Evolutionary conservation across 1,284 basidiomycete species (phyloP), one percentile per base, ranked within the genome.

Genomic region (Microbotryum intermedium): DNA sequence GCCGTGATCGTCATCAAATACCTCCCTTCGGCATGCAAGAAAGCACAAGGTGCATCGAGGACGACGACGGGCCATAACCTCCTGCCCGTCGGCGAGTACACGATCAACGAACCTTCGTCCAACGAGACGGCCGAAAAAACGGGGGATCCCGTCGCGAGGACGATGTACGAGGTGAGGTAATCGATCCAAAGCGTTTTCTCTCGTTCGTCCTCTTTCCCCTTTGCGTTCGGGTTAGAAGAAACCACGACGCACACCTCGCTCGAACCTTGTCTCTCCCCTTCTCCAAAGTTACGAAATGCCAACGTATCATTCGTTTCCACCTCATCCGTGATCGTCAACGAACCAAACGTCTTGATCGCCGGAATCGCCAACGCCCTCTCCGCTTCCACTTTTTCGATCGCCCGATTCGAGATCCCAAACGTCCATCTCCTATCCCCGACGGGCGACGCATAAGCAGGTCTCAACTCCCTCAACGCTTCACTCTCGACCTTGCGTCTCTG

Each of bases 131-230:
- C 91, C 64, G 84, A 84, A 72, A 90, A 90, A 2, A 72, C 71
- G 2, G 74, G 72, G 0, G 87, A 86, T 0, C 84, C 83, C 1
- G 83, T 83, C 34, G 89, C 73, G 0, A 80, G 77, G 6, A 93
- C 72, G 6, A 83, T 83, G 7, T 85, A 84, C 0, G 81, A 82
- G 1, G 87, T 82, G 9, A 91, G 71, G 74, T 88, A 97, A 74
- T 97, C 91, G 55, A 92, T 73, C 92, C 93, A 97, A 56, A 86
- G 81, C 8, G 84, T 74, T 82, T 71, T 85, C 78, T 30, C 34
- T 3, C 18, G 34, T 6, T 4, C 34, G 6, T 39, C 34, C 18
- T 39, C 13, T 39, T 39, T n/a, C n/a, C n/a, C 34, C 10, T 16
- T 39, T 16, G 1, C 34, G 2, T 39, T 39, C 75, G n/a, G n/a